Base-by-base conservation (phyloP, 768 basidiomycete species). In the Epithele typhae region DNA sequence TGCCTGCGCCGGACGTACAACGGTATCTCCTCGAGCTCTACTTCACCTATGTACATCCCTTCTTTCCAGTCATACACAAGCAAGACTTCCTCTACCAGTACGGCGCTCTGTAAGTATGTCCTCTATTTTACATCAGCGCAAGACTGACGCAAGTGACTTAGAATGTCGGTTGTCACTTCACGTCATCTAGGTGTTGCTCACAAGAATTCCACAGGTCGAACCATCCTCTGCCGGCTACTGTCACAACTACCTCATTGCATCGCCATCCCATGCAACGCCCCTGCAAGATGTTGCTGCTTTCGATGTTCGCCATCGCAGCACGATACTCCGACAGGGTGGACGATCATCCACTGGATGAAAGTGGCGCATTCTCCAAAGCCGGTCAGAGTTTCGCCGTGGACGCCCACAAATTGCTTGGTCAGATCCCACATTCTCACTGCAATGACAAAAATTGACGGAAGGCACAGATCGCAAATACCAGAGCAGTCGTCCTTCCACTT, bases 31-130 rank as follows among this genome's bases (percentile, higher is more conserved):
- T 93, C 40, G 75, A 78, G 25, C 68, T 91, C 7, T 94, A 89
- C 63, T 92, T 92, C 65, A 78, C 78, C 10, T 86, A 90, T 57
- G 81, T 87, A 24, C 91, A 94, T 55, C 90, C 92, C 5, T 73
- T 82, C 43, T 87, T 88, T 56, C 92, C 92, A 6, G 73, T 93
- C 37, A 65, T 92, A n/a, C 79, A 88, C 64, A 87, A 83, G 64
- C 67, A 64, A 11, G 74, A 77, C 18, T 91, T 92, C 63, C 61
- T 87, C 54, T 64, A 75, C 15, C 81, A 86, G 52, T 92, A 59
- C 33, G 36, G 53, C 42, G 40, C 46, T 23, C 24, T 48, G 59
- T 58, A 27, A n/a, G 53, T 38, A 30, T 30, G 27, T 7, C 27
- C 14, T 30, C 27, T 30, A 14, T 30, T 7, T 30, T 30, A 30